phyloP scores from a whole-genome alignment of 164 flowering plant species.

The Akebia trifoliata region DNA sequence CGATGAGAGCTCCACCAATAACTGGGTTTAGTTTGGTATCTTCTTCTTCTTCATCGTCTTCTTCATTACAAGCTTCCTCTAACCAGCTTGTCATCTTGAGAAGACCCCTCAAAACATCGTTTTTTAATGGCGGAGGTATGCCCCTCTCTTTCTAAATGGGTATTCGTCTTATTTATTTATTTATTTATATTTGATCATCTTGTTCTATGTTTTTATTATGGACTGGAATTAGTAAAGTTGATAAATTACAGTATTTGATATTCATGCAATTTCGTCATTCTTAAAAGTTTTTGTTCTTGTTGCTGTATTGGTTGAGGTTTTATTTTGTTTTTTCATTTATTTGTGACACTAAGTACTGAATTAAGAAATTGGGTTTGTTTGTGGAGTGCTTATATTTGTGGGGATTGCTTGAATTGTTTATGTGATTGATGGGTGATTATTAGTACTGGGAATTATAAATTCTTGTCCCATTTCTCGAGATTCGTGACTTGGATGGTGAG shows the following conservation, averaged over 20 bases:
- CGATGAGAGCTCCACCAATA: conserved; percentile 26
- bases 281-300: neutral
- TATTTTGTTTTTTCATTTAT: neutral
- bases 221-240: neutral
- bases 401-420: neutral
- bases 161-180: too few relatives aligned
- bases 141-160: neutral
- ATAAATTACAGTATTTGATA: too few relatives aligned
- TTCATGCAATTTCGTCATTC: neutral
- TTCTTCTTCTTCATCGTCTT: conserved; percentile 23
- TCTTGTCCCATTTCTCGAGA: too few relatives aligned
- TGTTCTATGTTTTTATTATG: neutral
- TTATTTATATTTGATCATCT: too few relatives aligned
- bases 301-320: neutral
- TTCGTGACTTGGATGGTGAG: too few relatives aligned
- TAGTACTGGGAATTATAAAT: too few relatives aligned
- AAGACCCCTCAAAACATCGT: conserved; percentile 22
- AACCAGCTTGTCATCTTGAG: conserved; percentile 17
- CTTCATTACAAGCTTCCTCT: conserved; percentile 22
- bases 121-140: conserved; percentile 36
- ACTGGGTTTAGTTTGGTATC: conserved; percentile 25
- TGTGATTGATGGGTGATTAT: too few relatives aligned
- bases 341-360: neutral
- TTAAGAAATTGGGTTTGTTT: neutral
- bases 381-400: neutral